Percentiles rank a stretch among this genome's conserved stretches.
Conservation (phyloP, 176 grass and related monocot species). For the Carex parvula region DNA sequence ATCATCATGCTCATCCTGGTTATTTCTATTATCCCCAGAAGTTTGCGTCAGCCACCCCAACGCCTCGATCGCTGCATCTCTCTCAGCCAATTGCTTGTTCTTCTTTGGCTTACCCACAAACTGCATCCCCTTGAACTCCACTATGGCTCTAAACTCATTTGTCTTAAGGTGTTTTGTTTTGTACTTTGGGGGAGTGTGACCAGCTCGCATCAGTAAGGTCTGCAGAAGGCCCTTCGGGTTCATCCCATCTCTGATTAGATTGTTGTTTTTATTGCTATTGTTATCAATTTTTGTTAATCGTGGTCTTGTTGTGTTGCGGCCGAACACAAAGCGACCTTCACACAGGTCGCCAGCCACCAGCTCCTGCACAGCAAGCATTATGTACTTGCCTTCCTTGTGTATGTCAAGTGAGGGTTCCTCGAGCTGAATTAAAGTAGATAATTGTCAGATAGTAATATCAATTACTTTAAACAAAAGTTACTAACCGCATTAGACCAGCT, state of each 20-base stretch:
- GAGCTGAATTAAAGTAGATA: conserved; percentile 44
- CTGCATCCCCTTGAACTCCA: conserved; percentile 99
- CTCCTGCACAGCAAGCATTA: conserved; percentile 80
- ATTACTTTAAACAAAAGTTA: not conserved
- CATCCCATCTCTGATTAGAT: conserved; percentile 52
- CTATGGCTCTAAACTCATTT: conserved; percentile 85
- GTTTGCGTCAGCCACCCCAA: conserved; percentile 85
- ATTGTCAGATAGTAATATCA: conserved; percentile 22
- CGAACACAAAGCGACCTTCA: conserved; percentile 92
- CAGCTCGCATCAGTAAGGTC: conserved; percentile 89
- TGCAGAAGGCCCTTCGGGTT: conserved; percentile 89
- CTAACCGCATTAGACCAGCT: not conserved
- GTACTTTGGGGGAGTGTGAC: conserved; percentile 85
- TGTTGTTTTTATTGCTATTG: conserved; percentile 41
- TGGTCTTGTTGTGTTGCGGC: conserved; percentile 51
- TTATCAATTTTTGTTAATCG: conserved; percentile 21
- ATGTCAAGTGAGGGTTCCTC: conserved; percentile 68
- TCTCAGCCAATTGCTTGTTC: conserved; percentile 89
- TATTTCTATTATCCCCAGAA: conserved; percentile 42
- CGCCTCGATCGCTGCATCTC: conserved; percentile 85
- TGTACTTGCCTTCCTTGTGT: conserved; percentile 91
- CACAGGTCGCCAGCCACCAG: conserved; percentile 83
- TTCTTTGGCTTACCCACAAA: conserved; percentile 87
- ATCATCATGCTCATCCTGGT: conserved; percentile 41
- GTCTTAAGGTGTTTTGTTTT: conserved; percentile 92